Evolutionary conservation across 495 filamentous ascomycete species (phyloP).

Genomic region (Penicillium robsamsonii): DNA sequence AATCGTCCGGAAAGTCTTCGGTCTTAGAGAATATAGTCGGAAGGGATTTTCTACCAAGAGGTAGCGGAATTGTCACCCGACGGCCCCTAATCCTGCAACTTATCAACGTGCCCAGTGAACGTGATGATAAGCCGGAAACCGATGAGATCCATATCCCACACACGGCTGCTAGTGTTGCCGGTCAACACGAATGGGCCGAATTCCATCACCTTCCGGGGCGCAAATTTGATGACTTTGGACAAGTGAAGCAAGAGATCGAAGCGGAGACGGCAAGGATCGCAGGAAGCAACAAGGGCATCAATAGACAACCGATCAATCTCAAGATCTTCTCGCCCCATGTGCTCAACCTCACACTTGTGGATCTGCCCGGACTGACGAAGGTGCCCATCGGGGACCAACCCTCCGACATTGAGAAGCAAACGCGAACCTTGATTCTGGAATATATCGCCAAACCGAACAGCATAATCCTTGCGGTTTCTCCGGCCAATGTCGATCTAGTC

Average conservation of each 20-base stretch:
- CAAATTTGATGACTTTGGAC: constrained; percentile 85
- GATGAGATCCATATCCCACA: constrained; percentile 66
- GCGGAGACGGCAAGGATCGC: constrained; percentile 93
- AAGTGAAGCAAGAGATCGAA: constrained; percentile 96
- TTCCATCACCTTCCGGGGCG: constrained; percentile 92
- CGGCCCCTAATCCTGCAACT: constrained; percentile 94
- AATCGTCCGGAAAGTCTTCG: constrained; percentile 98
- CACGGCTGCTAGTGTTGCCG: constrained; percentile 65
- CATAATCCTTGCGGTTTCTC: constrained; percentile 94
- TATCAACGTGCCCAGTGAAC: constrained; percentile 91
- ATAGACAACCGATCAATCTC: constrained; percentile 93
- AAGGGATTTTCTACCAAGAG: constrained; percentile 92
- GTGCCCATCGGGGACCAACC: constrained; percentile 98
- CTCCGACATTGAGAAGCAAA: constrained; percentile 98
- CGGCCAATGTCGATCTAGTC: constrained; percentile 96
- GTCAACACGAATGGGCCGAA: constrained; percentile 88
- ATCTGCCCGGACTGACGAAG: constrained; percentile 95
- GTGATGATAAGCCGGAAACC: constrained; percentile 61
- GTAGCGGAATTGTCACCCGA: constrained; percentile 93
- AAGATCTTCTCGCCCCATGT: constrained; percentile 99
- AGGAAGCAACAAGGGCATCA: constrained; percentile 98
- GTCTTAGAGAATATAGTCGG: constrained; percentile 99
- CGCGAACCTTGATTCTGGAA: constrained; percentile 91
- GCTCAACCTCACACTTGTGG: constrained; percentile 92
- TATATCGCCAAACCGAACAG: constrained; percentile 99